phyloP scores from a whole-genome alignment of 305 asterid species.

The Fraxinus platypoda region DNA sequence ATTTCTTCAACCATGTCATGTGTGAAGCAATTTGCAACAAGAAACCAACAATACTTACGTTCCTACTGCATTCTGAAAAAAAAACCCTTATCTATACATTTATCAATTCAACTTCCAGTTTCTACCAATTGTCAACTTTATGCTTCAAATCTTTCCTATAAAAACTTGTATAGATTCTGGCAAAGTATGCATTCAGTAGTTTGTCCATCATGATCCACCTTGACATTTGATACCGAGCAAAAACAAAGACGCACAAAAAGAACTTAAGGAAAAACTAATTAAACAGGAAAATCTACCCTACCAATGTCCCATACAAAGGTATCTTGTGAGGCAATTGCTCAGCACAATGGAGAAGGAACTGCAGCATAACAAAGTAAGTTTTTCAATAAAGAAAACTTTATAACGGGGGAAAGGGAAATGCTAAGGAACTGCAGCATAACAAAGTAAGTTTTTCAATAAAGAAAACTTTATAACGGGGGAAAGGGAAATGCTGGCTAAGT shows the following conservation, averaged over 20 bases:
- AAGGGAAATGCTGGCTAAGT: too few relatives aligned
- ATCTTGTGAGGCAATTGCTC: slow-evolving; percentile 97
- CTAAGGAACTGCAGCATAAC: slow-evolving; percentile 64
- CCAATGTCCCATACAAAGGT: slow-evolving; percentile 94
- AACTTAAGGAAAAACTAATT: slow-evolving; percentile 1
- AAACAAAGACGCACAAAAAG: not conserved
- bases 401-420: too few relatives aligned
- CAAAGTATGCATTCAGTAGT: not conserved
- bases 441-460: not conserved
- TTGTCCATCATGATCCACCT: not conserved
- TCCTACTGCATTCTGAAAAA: too few relatives aligned
- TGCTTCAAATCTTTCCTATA: slow-evolving; percentile 14
- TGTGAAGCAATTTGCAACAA: too few relatives aligned
- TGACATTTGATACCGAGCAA: not conserved
- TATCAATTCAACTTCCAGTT: slow-evolving; percentile 2
- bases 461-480: too few relatives aligned
- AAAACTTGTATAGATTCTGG: not conserved
- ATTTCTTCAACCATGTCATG: too few relatives aligned
- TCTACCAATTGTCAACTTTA: not conserved
- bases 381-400: not conserved
- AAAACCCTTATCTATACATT: too few relatives aligned
- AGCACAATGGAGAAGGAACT: slow-evolving; percentile 68
- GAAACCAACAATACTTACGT: too few relatives aligned
- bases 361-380: slow-evolving; percentile 25
- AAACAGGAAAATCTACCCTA: slow-evolving; percentile 29